A percentile compares a stretch with the other conserved stretches of the same genome.
phyloP scores from a whole-genome alignment of 2,329 filamentous ascomycete genomes.

The Fusarium xylarioides region DNA sequence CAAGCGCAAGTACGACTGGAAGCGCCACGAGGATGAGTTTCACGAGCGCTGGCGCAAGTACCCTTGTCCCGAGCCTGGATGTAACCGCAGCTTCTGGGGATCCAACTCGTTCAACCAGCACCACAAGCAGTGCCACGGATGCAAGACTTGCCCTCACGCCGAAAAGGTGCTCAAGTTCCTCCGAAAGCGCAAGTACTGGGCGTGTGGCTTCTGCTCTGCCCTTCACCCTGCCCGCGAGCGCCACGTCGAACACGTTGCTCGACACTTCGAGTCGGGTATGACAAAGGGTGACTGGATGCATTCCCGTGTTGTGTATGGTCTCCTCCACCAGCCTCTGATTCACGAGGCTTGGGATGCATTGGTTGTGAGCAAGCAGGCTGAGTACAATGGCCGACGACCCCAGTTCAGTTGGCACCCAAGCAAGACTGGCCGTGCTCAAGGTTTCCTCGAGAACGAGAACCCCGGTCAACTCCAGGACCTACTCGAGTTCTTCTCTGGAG shows the following conservation, averaged over 20 bases:
- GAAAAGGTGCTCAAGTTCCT: slow-evolving; percentile 71
- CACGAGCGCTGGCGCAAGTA: slow-evolving; percentile 75
- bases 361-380: slow-evolving; percentile 62
- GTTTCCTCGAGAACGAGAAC: slow-evolving; percentile 69
- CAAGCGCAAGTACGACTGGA: slow-evolving; percentile 75
- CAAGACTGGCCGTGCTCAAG: slow-evolving; percentile 64
- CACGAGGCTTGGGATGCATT: slow-evolving; percentile 69
- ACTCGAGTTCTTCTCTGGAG: slow-evolving; percentile 70
- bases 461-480: slow-evolving; percentile 71
- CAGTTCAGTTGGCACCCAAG: slow-evolving; percentile 70
- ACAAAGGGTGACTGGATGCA: slow-evolving; percentile 75
- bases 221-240: slow-evolving; percentile 71
- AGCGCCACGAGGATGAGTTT: slow-evolving; percentile 74
- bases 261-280: slow-evolving; percentile 71
- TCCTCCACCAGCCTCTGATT: slow-evolving; percentile 72
- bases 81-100: slow-evolving; percentile 74
- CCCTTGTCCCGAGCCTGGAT: slow-evolving; percentile 69
- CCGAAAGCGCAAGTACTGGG: slow-evolving; percentile 72
- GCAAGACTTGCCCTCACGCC: slow-evolving; percentile 71
- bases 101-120: slow-evolving; percentile 75
- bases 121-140: slow-evolving; percentile 71
- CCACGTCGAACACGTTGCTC: slow-evolving; percentile 73
- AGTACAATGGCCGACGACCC: slow-evolving; percentile 63
- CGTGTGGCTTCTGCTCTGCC: slow-evolving; percentile 73
- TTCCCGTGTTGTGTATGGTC: slow-evolving; percentile 72